Percentiles rank a stretch among this genome's conserved stretches.
Evolutionary conservation across 306 rosid genomes (phyloP).

Genomic region (Fagus sylvatica): DNA sequence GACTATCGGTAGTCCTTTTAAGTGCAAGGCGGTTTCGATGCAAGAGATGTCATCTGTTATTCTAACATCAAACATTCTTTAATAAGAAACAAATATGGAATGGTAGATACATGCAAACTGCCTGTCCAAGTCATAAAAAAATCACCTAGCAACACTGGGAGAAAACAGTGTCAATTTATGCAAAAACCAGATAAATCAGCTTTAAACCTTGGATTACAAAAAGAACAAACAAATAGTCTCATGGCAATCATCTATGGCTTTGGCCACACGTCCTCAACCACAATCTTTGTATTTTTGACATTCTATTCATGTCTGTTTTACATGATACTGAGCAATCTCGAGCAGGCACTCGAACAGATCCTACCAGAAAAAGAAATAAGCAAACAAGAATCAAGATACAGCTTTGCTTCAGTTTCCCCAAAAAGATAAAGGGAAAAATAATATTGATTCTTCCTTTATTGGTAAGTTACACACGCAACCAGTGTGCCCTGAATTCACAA

Average conservation of each 20-base stretch:
- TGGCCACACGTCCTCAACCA: neutral
- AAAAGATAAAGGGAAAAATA: neutral
- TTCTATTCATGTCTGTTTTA: neutral
- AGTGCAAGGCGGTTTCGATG: neutral
- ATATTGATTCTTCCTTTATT: neutral
- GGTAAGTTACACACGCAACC: neutral
- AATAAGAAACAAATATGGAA: no score
- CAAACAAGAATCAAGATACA: neutral
- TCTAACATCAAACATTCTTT: neutral
- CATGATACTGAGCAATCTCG: neutral
- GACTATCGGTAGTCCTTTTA: neutral
- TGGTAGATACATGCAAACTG: neutral
- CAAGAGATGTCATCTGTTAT: neutral
- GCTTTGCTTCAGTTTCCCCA: neutral
- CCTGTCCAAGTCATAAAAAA: no score
- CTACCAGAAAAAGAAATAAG: neutral
- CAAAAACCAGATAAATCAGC: no score
- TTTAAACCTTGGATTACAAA: neutral
- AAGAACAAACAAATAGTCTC: neutral
- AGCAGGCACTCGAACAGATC: neutral
- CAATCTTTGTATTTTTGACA: neutral
- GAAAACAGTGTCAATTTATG: neutral
- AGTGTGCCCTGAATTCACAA: no score
- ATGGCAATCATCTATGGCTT: neutral
- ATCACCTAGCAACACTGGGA: no score